Base-by-base conservation (phyloP, 768 basidiomycete genomes). In the Lactifluus subvellereus region DNA sequence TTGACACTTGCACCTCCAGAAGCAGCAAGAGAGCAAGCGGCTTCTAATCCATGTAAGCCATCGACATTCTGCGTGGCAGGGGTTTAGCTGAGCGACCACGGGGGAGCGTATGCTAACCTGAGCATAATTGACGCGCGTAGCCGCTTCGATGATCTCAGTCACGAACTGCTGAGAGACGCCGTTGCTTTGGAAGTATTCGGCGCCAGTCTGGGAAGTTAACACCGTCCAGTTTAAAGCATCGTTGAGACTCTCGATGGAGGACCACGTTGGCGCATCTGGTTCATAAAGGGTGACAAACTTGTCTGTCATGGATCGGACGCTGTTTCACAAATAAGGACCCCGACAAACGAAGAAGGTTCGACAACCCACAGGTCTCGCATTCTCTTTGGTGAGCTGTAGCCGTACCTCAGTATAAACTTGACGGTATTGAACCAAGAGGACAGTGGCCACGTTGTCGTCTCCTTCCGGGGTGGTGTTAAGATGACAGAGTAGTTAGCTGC, bases 61-160 rank as follows among this genome's bases (percentile, higher is more conserved):
- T 83, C 79, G 13, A 84, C 79, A 69, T 93, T 84, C 82, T 91
- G 69, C 38, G 11, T 49, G 32, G 27, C 6, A 27, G 30, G 14
- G 40, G 37, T 18, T 38, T 14, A 32, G 42, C 18, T 22, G n/a
- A 16, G 16, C 38, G 32, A 47, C 51, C 18, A 3, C 42, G 20
- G 20, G 5, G 32, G 32, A 56, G 47, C 20, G 18, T 37, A 3
- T 40, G 6, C 67, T 16, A 60, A 87, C 86, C 77, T 89, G 87
- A 57, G 85, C 87, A 69, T 93, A 92, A 71, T 92, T 93, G 40
- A 90, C 87, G 48, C 91, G 80, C 8, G 89, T 88, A 4, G 85
- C 81, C 3, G 84, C 87, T 59, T 90, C 89, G 42, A 93, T 78
- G 45, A 93, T 71, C 73, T 96, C 94, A 37, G 74, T 74, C 6